Base-by-base conservation (phyloP, 805 yeast species). In the Candida orba region DNA sequence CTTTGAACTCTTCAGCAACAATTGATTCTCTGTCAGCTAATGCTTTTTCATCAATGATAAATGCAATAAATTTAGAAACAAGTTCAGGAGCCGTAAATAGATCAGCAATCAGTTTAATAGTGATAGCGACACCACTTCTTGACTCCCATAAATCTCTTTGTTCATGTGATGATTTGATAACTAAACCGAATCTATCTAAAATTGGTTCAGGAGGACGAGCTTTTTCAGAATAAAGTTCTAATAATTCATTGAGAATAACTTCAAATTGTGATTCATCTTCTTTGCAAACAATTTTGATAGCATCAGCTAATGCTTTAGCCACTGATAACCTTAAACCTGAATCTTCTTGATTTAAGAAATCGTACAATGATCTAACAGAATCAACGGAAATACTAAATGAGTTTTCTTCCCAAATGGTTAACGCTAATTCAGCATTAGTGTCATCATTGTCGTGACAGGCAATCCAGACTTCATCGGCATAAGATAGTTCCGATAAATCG, bases 401-500 rank as follows among this genome's bases (percentile, higher is more conserved):
- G 58, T 79, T 86, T 52, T 89, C 96, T 30, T 77, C 74, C 97
- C 97, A 93, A 46, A 93, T 85, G 1, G 91, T 81, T 17, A 65
- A 63, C 0, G 97, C 96, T 15, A 82, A 54, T 23, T 77, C 81
- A 6, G 81, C 71, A 46, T 78, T 78, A 10, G 68, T 59, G 15
- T 72, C 73, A 40, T 81, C 88, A 37, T 78, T 81, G 58, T 89
- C 96, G 58, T 82, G 88, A 46, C 76, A 71, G 22, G 85, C 73
- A 45, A 93, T 79, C 79, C 85, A 90, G 20, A 93, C 64, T 59
- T 90, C 95, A 44, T 76, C 75, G 2, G 81, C 72, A 56, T 71
- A 78, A 2, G 62, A 60, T 50, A 69, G 52, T 32, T 67, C 70
- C 12, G 72, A 63, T 15, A 71, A 50, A 36, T 71, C 76, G 53